Evolutionary conservation across 352 stramenopile species (phyloP), one percentile per base, ranked within the genome.

Genomic region (Globisporangium megalacanthum): DNA sequence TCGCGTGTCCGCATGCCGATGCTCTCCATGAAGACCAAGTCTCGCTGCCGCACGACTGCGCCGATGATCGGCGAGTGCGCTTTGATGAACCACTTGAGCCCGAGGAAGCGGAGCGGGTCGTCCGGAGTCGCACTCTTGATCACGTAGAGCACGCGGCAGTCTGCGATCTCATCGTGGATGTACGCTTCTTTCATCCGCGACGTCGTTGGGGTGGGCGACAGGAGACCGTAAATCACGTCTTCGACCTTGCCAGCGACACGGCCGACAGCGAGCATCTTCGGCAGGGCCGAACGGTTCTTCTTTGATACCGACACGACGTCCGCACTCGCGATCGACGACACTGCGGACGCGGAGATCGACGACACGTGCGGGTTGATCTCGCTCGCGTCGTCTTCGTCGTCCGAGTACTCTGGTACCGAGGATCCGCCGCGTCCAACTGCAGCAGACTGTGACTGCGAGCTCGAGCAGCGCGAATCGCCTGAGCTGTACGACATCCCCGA

Each of bases 1-100:
- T 61, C 37, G 29, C 66, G 52, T 0, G 58, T 71, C 22, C 62
- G 68, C 17, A 75, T 49, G 1, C 80, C 80, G 44, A 70, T 75
- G 11, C 70, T 69, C 50, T 90, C 77, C 8, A 90, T 57, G 55
- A 78, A 87, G 51, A 90, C 65, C 29, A 85, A 49, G 50, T 87
- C 80, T 22, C 76, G 65, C 73, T 44, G 33, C 67, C 58, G 44
- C 69, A 78, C 47, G 58, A 72, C 13, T 57, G 64, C 17, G 39
- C 75, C 58, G 7, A 70, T 58, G 6, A 25, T 45, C 14, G 29
- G 52, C 19, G 50, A 52, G 52, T 63, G 58, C 10, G 49, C 52
- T 42, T 58, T 58, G 39, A 63, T 46, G 42, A 63, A 44, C 78
- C 74, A 86, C 60, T 78, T 73, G 53, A 89, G 56, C 10, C 72